Evolutionary conservation across 73 alveolate species (phyloP).

Genomic region (Paramecium caudatum): DNA sequence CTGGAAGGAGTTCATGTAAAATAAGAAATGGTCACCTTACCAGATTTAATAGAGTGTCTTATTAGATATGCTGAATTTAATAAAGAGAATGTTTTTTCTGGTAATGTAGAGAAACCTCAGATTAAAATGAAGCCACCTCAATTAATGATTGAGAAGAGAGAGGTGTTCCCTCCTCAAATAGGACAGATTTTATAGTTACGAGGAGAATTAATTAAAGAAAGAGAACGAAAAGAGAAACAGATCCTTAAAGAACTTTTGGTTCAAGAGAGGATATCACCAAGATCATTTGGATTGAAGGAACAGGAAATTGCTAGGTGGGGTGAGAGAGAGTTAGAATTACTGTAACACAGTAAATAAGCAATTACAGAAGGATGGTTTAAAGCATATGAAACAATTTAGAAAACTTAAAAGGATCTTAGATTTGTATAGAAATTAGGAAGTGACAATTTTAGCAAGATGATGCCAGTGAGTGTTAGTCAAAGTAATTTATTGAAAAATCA

Average conservation of each 20-base stretch:
- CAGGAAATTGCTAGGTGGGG: constrained; percentile 59
- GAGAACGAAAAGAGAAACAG: constrained; percentile 49
- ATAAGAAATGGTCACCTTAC: neutral
- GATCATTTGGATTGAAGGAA: constrained; percentile 53
- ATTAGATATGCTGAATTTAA: constrained; percentile 17
- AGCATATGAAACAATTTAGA: constrained; percentile 66
- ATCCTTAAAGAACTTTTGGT: constrained; percentile 16
- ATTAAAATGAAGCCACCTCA: constrained; percentile 14
- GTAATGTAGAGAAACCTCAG: neutral
- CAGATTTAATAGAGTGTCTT: constrained; percentile 7
- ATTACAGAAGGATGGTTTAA: constrained; percentile 67
- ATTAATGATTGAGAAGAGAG: constrained; percentile 1
- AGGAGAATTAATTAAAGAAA: constrained; percentile 49
- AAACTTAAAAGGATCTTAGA: constrained; percentile 47
- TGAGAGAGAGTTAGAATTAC: neutral
- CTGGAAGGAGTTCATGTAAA: neutral
- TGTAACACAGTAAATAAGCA: constrained; percentile 19
- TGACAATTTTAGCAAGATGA: constrained; percentile 46
- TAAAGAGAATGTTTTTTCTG: constrained; percentile 51
- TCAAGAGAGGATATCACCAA: constrained; percentile 56
- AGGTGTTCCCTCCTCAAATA: constrained; percentile 66
- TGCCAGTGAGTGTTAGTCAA: constrained; percentile 66
- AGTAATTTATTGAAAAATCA: constrained; percentile 59
- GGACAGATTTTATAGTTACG: constrained; percentile 25
- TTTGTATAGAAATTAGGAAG: constrained; percentile 37